Base-by-base conservation (phyloP, 306 rosid genomes). In the Medicago ruthenica region DNA sequence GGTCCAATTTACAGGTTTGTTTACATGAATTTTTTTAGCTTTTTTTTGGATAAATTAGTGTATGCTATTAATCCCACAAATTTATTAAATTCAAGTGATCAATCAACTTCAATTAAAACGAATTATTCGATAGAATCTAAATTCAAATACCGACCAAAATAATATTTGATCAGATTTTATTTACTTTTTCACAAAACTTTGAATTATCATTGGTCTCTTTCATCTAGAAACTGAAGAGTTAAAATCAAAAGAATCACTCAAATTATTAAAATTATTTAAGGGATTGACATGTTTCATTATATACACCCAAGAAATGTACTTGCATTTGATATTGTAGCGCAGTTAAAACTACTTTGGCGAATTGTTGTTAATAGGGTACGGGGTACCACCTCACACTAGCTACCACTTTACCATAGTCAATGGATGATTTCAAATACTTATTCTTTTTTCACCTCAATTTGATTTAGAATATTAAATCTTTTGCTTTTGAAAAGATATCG, bases 1-100 rank as follows among this genome's bases (percentile, higher is more conserved):
- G 98, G 98, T 67, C 96, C 98, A 53, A 86, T 94, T 80, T 94
- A 86, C 96, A 94, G 98, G 98, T 94, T 42, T 45, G 78, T 75
- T 72, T 5, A 1, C 1, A 10, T 65, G 5, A 3, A 36, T 22
- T 1, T 58, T 10, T 58, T 3, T 21, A 5, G 5, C 4, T 11
- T 21, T 17, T 20, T 10, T 57, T 5, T 0, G 27, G 7, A 1
- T 15, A 6, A n/a, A 15, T n/a, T 50, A 15, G 18, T n/a, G 9
- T 50, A 50, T 51, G 22, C 17, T 45, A 0, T n/a, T 2, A 27
- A 27, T 27, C 31, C 31, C 37, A 34, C 37, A 3, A 34, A 34
- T 4, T 34, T 34, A 34, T 34, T 3, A 34, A 7, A 6, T 6
- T 34, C 37, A 34, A 34, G 37, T 34, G 37, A 4, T 34, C 37